A percentile compares a stretch with the other conserved stretches of the same genome.
Conservation (phyloP, 495 filamentous ascomycete genomes). For the Penicillium simplicissimum region DNA sequence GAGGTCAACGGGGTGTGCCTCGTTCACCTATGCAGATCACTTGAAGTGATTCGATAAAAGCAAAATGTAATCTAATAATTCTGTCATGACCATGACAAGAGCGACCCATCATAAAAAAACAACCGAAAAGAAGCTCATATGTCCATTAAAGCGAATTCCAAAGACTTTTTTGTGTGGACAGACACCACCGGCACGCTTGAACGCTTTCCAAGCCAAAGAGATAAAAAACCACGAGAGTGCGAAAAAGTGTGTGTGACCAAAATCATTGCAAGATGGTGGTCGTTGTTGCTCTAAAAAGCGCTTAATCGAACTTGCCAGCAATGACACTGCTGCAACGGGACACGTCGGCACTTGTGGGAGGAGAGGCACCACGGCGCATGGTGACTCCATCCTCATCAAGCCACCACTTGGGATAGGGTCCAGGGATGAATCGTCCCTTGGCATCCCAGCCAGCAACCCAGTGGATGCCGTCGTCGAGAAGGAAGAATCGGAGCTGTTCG, state of each 20-base stretch:
- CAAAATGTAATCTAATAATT: constrained; percentile 21
- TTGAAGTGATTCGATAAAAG: constrained; percentile 10
- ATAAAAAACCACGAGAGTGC: constrained; percentile 12
- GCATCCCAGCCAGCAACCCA: constrained; percentile 50
- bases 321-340: constrained; percentile 44
- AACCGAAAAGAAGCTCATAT: constrained; percentile 1
- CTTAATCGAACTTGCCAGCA: constrained; percentile 35
- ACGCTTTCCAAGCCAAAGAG: constrained; percentile 19
- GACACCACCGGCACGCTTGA: constrained; percentile 24
- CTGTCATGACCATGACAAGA: constrained; percentile 2
- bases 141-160: constrained; percentile 8
- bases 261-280: not conserved
- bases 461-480: constrained; percentile 43
- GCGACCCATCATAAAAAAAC: not conserved
- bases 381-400: constrained; percentile 40
- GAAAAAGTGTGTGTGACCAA: constrained; percentile 7
- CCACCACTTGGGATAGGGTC: constrained; percentile 48
- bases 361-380: constrained; percentile 41
- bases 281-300: not conserved
- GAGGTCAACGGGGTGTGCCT: not conserved
- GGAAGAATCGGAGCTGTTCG: constrained; percentile 45
- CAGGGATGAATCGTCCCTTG: constrained; percentile 45
- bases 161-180: constrained; percentile 25
- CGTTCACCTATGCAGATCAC: constrained; percentile 14
- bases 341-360: constrained; percentile 43